These are phyloP conservation scores for Phytophthora ohioensis DNA, from an alignment of 352 stramenopile species.

Conservation along the genomic window DNA sequence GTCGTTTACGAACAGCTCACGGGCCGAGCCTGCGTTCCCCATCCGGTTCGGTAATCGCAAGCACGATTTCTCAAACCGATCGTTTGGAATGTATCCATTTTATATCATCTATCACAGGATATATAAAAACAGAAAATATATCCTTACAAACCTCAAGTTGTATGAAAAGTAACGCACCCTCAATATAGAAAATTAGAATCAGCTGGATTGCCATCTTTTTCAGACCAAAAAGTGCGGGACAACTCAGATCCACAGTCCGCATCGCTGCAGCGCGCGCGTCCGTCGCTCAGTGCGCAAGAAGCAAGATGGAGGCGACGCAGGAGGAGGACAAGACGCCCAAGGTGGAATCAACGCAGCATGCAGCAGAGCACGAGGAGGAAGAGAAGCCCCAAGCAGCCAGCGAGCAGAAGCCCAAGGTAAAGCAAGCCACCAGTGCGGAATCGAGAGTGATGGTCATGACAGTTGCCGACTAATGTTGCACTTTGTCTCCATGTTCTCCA, in stretches of 20 bases:
- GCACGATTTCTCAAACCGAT: not conserved
- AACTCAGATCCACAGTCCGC: slow-evolving; percentile 17
- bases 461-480: slow-evolving; percentile 5
- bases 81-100: slow-evolving; percentile 10
- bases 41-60: not conserved
- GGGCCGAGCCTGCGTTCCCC: not conserved
- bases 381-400: not conserved
- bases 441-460: slow-evolving; percentile 31
- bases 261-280: not conserved
- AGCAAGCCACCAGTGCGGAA: slow-evolving; percentile 8
- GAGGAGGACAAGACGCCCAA: slow-evolving; percentile 4
- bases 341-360: not conserved
- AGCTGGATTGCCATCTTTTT: not conserved
- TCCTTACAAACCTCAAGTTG: not conserved
- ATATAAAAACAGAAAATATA: not conserved
- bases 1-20: slow-evolving; percentile 8
- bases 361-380: not conserved
- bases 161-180: not conserved
- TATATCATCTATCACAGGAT: slow-evolving; percentile 6
- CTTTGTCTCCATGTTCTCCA: slow-evolving; percentile 21
- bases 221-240: slow-evolving; percentile 9
- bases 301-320: slow-evolving; percentile 20
- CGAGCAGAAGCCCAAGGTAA: slow-evolving; percentile 30
- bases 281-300: not conserved
- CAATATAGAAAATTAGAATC: not conserved